Percentiles rank a stretch among this genome's conserved stretches.
Evolutionary conservation across 805 yeast genomes (phyloP).

Genomic region (Candida takata): DNA sequence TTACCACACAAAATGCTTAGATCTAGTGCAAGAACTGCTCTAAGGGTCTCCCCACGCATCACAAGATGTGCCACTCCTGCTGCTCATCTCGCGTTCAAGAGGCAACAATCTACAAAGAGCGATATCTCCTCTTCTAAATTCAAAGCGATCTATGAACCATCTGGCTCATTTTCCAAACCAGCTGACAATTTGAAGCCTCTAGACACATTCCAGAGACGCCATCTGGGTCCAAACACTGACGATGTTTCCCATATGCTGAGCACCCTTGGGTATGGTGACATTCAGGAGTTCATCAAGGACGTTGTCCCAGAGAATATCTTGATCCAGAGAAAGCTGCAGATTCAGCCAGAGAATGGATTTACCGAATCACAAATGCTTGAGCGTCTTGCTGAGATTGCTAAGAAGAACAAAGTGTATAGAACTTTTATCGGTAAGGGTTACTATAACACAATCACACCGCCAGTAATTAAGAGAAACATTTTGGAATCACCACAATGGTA

Average conservation of each 20-base stretch:
- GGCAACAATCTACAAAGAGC: conserved; percentile 26
- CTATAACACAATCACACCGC: conserved; percentile 82
- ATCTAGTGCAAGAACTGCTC: background rate
- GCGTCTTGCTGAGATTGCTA: conserved; percentile 61
- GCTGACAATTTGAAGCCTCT: conserved; percentile 30
- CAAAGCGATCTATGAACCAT: conserved; percentile 38
- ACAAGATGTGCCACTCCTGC: background rate
- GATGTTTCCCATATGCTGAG: conserved; percentile 63
- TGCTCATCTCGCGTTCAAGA: background rate
- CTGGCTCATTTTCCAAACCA: conserved; percentile 11
- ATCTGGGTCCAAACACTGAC: conserved; percentile 70
- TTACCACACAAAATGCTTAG: background rate
- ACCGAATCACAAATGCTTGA: conserved; percentile 76
- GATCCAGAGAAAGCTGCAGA: conserved; percentile 55
- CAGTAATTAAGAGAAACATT: conserved; percentile 87
- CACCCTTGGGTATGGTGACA: conserved; percentile 55
- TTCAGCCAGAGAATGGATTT: conserved; percentile 67
- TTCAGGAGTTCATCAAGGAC: conserved; percentile 60
- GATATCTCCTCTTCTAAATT: conserved; percentile 52
- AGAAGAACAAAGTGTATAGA: conserved; percentile 63
- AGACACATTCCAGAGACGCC: conserved; percentile 87
- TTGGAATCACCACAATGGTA: conserved; percentile 97
- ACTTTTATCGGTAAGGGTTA: conserved; percentile 92
- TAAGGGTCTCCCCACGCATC: background rate
- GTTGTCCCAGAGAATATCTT: conserved; percentile 78